Percentiles rank a stretch among this genome's conserved stretches.
Evolutionary conservation across 2,329 filamentous ascomycete genomes (phyloP).

Genomic region (Cercospora janseana): DNA sequence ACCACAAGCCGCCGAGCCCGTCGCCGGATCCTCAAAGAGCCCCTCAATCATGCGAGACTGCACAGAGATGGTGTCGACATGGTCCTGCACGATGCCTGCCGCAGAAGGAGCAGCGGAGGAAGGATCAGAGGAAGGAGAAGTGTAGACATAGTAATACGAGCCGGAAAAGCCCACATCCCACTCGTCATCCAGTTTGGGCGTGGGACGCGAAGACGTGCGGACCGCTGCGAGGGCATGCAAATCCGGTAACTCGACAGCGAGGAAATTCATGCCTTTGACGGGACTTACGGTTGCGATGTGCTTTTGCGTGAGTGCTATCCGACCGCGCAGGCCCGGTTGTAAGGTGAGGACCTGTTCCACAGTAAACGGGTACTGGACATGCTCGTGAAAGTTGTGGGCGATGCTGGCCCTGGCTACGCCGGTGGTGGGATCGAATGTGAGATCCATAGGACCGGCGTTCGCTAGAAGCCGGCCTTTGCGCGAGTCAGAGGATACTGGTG

Average conservation of each 20-base stretch:
- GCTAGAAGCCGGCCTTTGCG: conserved; percentile 41
- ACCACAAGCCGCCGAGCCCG: conserved; percentile 51
- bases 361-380: conserved; percentile 42
- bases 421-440: conserved; percentile 37
- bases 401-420: conserved; percentile 59
- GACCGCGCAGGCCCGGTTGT: conserved; percentile 38
- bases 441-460: conserved; percentile 47
- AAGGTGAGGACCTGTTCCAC: conserved; percentile 36
- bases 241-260: conserved; percentile 61
- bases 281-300: conserved; percentile 47
- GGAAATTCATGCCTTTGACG: conserved; percentile 72
- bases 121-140: conserved; percentile 32
- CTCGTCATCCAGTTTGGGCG: conserved; percentile 42
- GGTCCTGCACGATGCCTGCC: conserved; percentile 15
- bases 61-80: no score
- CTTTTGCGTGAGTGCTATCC: conserved; percentile 8
- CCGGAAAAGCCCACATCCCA: conserved; percentile 57
- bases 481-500: conserved; percentile 9
- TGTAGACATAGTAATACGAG: conserved; percentile 59
- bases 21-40: conserved; percentile 51
- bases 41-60: conserved; percentile 62
- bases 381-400: conserved; percentile 65
- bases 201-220: conserved; percentile 40
- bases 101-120: conserved; percentile 16
- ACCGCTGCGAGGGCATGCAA: conserved; percentile 57